Conservation (phyloP, 495 filamentous ascomycete species). For the Lindgomyces ingoldianus region DNA sequence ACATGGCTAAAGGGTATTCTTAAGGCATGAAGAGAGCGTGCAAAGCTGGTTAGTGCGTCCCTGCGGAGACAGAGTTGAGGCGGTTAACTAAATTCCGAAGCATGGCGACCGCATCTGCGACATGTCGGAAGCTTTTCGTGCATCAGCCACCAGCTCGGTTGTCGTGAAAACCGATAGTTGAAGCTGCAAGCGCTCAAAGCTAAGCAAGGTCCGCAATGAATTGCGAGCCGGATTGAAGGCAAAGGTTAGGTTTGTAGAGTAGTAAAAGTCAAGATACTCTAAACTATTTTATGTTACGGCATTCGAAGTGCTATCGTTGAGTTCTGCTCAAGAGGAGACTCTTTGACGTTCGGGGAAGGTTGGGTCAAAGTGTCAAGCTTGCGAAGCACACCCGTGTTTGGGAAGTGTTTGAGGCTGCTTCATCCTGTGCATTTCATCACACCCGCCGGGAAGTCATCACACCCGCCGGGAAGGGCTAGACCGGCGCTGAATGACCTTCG, state of each 20-base stretch:
- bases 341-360: conserved; percentile 16
- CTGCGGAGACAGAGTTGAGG: conserved; percentile 20
- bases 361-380: conserved; percentile 16
- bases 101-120: conserved; percentile 34
- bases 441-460: too few relatives aligned
- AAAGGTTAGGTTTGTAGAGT: background rate
- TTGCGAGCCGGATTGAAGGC: background rate
- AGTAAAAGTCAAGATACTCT: background rate
- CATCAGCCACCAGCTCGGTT: conserved; percentile 36
- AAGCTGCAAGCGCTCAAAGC: conserved; percentile 3
- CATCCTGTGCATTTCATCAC: conserved; percentile 14
- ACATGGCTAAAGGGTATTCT: conserved; percentile 33
- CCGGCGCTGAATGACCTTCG: conserved; percentile 12
- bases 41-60: conserved; percentile 32
- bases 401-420: conserved; percentile 31
- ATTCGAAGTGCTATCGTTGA: background rate
- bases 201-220: background rate
- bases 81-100: conserved; percentile 29
- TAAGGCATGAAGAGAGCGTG: conserved; percentile 37
- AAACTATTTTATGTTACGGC: background rate
- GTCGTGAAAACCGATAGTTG: conserved; percentile 16
- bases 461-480: conserved; percentile 17
- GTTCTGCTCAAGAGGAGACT: background rate
- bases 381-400: conserved; percentile 37
- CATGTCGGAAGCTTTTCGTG: conserved; percentile 38